Base-by-base conservation (phyloP, 2,329 filamentous ascomycete genomes). In the Fusarium annulatum region DNA sequence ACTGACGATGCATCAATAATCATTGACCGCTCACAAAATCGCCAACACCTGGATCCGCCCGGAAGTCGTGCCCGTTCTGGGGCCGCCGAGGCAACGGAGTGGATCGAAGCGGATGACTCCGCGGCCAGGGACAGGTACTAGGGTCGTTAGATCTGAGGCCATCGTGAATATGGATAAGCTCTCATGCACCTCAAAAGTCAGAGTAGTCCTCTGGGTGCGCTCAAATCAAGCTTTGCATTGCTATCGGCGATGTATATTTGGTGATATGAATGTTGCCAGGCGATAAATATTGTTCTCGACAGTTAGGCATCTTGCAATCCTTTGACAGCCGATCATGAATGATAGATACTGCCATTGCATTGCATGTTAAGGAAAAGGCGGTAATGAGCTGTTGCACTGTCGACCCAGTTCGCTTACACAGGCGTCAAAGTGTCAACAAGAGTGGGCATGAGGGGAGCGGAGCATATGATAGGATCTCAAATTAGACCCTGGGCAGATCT, bases 151-250 rank as follows among this genome's bases (percentile, higher is more conserved):
- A 68, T 74, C 57, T 72, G 67, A 73, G 55, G 62, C 53, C 67
- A 73, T 72, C 70, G 48, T 72, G 56, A 48, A 65, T 48, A 67
- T 71, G 71, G 70, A 59, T 15, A 71, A 58, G 52, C 56, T 73
- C 53, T 61, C 49, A 64, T 71, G 61, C 58, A 59, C 48, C 59
- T 28, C 42, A 30, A 49, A 33, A 21, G 26, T 28, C 52, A 19
- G 36, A 43, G 45, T 57, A 59, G 41, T 70, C 53, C n/a, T 43
- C 33, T 26, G 26, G 33, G 26, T 36, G 21, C 30, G 21, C 30
- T 49, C 15, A 46, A 46, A 30, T 41, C 43, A 21, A 41, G 34
- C 28, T 46, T 26, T 14, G 30, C 16, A n/a, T 68, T 23, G 30
- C 34, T 41, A 15, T 28, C 16, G 42, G 23, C 26, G 36, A 23